Base-by-base conservation (phyloP, 176 grass and related monocot genomes). In the Oryza glaberrima region DNA sequence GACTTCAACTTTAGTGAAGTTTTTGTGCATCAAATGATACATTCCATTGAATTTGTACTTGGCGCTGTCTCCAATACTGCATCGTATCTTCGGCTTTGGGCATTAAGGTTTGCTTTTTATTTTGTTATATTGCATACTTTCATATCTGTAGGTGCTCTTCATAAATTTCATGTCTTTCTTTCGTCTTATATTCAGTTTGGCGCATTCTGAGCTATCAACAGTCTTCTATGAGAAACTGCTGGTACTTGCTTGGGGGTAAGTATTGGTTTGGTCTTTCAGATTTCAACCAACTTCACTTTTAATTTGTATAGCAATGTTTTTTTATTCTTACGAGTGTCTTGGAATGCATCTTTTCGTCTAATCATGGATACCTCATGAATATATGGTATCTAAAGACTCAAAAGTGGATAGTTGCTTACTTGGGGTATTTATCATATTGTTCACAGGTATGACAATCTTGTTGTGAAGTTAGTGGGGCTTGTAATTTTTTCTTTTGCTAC, bases 11-110 rank as follows among this genome's bases (percentile, higher is more conserved):
- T 99, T 78, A 90, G 86, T 65, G 97, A 99, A 89, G 90, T 99
- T 90, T 99, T 99, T 92, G 97, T 99, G 67, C 97, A 99, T 90
- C 97, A 99, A 86, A 99, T 99, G 97, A 99, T 99, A 84, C 97
- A 99, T 85, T 96, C 97, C 63, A 99, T 99, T 49, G 97, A 99
- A 79, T 99, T 99, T 90, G 92, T 99, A 65, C 97, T 99, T 60
- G 97, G 97, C 78, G 93, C 97, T 25, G 97, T 99, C 73, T 99
- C 97, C 75, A 99, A 99, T 78, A 99, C 97, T 28, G 97, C 97
- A 79, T 99, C 97, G 65, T 99, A 99, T 84, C 97, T 99, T 82
- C 94, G 97, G 60, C 97, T 99, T 65, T 99, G 97, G 97, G 97
- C 97, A 68, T 88, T 99, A 65, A 99, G 97, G 97, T 99, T 83